These are phyloP conservation scores for Dillenia turbinata DNA, from an alignment of 164 flowering plant genomes.

Conservation along the genomic window DNA sequence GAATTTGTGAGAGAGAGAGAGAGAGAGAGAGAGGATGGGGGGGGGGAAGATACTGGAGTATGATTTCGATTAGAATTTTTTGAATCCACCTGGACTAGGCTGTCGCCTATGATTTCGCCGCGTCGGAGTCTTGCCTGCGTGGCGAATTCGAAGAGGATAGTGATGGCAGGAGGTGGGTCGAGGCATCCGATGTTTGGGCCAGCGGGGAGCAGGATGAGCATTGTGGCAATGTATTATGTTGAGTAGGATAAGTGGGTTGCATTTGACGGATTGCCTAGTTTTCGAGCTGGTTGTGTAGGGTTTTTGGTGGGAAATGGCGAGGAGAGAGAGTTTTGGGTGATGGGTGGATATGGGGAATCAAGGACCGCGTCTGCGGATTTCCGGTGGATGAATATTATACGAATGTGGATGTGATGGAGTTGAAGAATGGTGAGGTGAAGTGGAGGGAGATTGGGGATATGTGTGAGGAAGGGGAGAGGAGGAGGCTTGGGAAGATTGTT, in stretches of 20 bases:
- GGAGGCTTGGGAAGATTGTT: constrained; percentile 63
- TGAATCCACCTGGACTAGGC: constrained; percentile 36
- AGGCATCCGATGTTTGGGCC: constrained; percentile 74
- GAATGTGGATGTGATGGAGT: constrained; percentile 73
- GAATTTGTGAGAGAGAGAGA: too few species aligned
- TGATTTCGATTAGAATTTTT: constrained; percentile 39
- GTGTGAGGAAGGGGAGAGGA: constrained; percentile 81
- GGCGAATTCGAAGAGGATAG: constrained; percentile 31
- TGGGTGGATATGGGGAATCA: constrained; percentile 93
- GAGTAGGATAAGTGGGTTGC: constrained; percentile 65
- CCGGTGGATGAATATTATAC: constrained; percentile 84
- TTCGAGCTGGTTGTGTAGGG: constrained; percentile 89
- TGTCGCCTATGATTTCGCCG: constrained; percentile 68
- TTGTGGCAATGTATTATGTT: constrained; percentile 74
- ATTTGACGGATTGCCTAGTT: constrained; percentile 64
- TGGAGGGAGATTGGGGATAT: constrained; percentile 85
- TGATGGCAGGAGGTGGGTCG: constrained; percentile 94
- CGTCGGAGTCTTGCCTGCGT: constrained; percentile 89
- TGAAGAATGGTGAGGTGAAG: constrained; percentile 41
- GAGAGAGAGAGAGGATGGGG: too few species aligned
- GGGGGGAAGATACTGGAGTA: too few species aligned
- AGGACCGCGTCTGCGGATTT: constrained; percentile 70
- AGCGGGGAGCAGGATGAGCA: constrained; percentile 73
- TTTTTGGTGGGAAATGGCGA: constrained; percentile 50
- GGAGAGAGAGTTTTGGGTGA: constrained; percentile 62